Evolutionary conservation across 116 monocot genomes (phyloP), one percentile per base, ranked within the genome.

Genomic region (Trichopus zeylanicus): DNA sequence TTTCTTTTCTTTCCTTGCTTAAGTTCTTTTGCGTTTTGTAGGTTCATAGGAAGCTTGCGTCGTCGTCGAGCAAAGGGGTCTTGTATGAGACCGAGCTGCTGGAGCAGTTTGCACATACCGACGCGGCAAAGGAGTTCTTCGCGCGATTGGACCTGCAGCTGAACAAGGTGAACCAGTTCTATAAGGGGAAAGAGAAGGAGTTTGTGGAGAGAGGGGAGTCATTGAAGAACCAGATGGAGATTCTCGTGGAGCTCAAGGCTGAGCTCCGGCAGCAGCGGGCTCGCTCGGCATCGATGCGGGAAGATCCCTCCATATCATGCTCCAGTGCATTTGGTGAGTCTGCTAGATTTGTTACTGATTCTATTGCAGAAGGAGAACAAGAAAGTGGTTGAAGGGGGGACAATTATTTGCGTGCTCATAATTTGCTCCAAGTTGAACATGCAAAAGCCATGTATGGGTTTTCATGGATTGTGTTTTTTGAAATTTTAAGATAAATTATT

Each of bases 111-210:
- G 71, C 61, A 0, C 81, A 78, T 32, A 76, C 66, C 1, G 82
- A 91, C 2, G 73, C 82, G 1, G 74, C 82, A 0, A 77, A 57
- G 32, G 91, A 82, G 46, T 91, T 91, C 72, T 91, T 91, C 31
- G 31, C 77, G 22, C 56, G 73, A 46, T 70, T 91, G 7, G 91
- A 91, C 60, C 57, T 31, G 6, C 82, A 91, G 68, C 69, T 91
- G n/a, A 91, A 91, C 74, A 91, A 91, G 60, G 91, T 91, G 65
- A 91, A 91, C 66, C 86, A 82, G 67, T 91, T 91, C 66, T 91
- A 82, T 71, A 86, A 71, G 64, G 54, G 56, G 13, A 82, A 91
- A 66, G 91, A 91, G 68, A 70, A 48, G 66, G 92, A 99, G 70
- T 92, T 92, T 59, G 1, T 79, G 35, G 88, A 92, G 61, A 77